A percentile compares a stretch with the other conserved stretches of the same genome.
phyloP scores from a whole-genome alignment of 441 rosid species.

The Jatropha podagrica region DNA sequence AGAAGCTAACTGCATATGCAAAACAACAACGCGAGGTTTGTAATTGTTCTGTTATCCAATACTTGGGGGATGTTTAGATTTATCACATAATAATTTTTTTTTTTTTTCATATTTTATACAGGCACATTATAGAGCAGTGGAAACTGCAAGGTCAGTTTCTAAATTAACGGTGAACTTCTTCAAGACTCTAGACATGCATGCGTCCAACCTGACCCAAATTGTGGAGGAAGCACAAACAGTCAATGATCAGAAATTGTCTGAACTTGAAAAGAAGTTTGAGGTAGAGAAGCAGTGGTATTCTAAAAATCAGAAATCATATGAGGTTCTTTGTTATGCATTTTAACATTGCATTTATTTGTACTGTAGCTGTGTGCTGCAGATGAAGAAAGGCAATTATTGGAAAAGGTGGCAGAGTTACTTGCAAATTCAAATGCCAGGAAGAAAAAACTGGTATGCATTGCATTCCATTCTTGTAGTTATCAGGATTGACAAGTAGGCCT shows the following conservation, averaged over 20 bases:
- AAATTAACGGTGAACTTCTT: constrained; percentile 74
- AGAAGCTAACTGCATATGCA: constrained; percentile 74
- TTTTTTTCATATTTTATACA: constrained; percentile 32
- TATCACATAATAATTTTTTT: neutral
- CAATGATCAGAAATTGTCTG: constrained; percentile 69
- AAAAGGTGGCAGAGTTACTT: constrained; percentile 86
- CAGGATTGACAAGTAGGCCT: neutral
- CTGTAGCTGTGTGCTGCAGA: constrained; percentile 69
- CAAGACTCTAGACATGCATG: constrained; percentile 68
- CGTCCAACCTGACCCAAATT: constrained; percentile 61
- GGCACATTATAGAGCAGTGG: constrained; percentile 89
- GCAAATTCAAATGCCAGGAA: constrained; percentile 81
- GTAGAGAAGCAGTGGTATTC: constrained; percentile 34
- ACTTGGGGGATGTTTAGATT: constrained; percentile 6
- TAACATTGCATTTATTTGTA: constrained; percentile 16
- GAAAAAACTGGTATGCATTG: constrained; percentile 60
- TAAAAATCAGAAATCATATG: neutral
- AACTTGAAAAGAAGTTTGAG: constrained; percentile 90
- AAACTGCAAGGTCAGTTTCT: constrained; percentile 76
- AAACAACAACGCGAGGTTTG: constrained; percentile 82
- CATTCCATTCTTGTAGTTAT: neutral
- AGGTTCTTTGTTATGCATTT: neutral
- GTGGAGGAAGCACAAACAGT: constrained; percentile 81
- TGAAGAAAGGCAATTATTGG: constrained; percentile 83
- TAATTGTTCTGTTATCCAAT: constrained; percentile 14